These are phyloP conservation scores for Cladosporium colombiae DNA, from an alignment of 2,329 filamentous ascomycete species.

Conservation along the genomic window DNA sequence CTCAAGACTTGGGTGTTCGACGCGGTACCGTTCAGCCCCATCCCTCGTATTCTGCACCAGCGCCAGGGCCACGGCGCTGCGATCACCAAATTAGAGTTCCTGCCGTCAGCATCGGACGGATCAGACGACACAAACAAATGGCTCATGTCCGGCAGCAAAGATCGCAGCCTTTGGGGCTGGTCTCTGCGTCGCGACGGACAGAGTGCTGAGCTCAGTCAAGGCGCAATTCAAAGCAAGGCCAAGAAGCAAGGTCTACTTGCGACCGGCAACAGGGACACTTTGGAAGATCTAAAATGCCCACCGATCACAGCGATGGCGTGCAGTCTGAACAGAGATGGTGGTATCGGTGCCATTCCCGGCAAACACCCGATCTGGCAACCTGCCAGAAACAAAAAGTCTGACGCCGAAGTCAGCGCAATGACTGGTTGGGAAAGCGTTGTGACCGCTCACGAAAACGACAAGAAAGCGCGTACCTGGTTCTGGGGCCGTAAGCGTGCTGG, in stretches of 20 bases:
- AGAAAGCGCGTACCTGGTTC: conserved; percentile 91
- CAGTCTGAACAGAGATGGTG: conserved; percentile 90
- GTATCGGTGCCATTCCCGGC: conserved; percentile 80
- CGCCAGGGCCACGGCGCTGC: conserved; percentile 87
- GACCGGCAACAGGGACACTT: conserved; percentile 34
- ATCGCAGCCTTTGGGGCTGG: conserved; percentile 94
- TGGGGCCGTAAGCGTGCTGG: conserved; percentile 94
- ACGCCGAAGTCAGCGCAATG: conserved; percentile 71
- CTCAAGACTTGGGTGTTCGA: conserved; percentile 97
- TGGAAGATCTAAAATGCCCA: conserved; percentile 76
- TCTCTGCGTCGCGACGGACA: conserved; percentile 93
- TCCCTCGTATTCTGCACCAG: conserved; percentile 81
- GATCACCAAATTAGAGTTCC: conserved; percentile 77
- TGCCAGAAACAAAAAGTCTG: conserved; percentile 63
- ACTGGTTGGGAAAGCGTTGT: conserved; percentile 98
- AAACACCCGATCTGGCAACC: conserved; percentile 84
- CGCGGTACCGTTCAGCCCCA: conserved; percentile 81
- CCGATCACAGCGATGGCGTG: conserved; percentile 90
- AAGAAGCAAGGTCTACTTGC: conserved; percentile 78
- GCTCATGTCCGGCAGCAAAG: conserved; percentile 84
- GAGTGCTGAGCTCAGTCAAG: conserved; percentile 90
- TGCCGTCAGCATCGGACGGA: conserved; percentile 86
- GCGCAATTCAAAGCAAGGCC: conserved; percentile 80
- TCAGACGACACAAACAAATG: conserved; percentile 88
- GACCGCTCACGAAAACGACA: conserved; percentile 85